A percentile compares a stretch with the other conserved stretches of the same genome.
These are phyloP conservation scores for Castanea mollissima DNA, from an alignment of 306 rosid genomes.

Conservation along the genomic window DNA sequence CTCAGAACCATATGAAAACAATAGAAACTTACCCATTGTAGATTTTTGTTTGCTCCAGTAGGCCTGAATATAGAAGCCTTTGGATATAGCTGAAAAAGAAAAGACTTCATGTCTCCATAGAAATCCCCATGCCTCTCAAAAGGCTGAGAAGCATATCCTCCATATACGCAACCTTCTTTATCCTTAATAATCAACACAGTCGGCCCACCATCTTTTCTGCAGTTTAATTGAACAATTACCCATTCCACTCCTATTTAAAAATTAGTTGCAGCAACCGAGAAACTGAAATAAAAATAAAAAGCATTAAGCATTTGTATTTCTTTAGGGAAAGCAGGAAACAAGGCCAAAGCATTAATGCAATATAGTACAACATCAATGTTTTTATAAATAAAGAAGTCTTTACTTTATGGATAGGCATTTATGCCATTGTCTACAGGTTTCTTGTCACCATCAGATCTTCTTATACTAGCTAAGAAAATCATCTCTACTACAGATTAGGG, in stretches of 20 bases:
- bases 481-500: not conserved
- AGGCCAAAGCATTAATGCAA: not conserved
- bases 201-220: constrained; percentile 82
- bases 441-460: not conserved
- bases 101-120: constrained; percentile 86
- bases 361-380: not conserved
- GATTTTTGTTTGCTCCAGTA: constrained; percentile 76
- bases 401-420: not conserved
- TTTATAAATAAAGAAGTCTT: not conserved
- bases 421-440: not conserved
- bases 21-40: constrained; percentile 79
- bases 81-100: constrained; percentile 75
- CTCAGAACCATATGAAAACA: constrained; percentile 3
- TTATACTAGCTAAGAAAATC: not conserved
- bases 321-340: not conserved
- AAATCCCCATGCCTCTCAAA: constrained; percentile 93
- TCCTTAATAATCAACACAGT: constrained; percentile 79
- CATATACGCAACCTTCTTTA: constrained; percentile 72
- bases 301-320: constrained; percentile 12
- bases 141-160: constrained; percentile 91
- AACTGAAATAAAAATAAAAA: constrained; percentile 20
- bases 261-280: constrained; percentile 20
- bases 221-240: constrained; percentile 33
- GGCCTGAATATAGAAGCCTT: constrained; percentile 74
- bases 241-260: constrained; percentile 25